Base-by-base conservation (phyloP, 78 protist genomes). In the Dictyostelium capitatum region DNA sequence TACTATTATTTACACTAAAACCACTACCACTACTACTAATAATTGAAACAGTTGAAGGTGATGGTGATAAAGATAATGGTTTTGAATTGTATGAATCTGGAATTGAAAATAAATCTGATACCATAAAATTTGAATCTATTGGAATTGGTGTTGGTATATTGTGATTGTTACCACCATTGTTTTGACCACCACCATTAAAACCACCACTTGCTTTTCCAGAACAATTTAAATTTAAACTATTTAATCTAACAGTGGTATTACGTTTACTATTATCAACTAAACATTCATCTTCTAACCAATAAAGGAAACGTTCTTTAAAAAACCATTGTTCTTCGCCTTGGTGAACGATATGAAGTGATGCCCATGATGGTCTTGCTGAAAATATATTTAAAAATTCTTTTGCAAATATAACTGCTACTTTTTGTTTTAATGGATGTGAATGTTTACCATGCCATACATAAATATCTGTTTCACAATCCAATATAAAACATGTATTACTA, bases 381-480 rank as follows among this genome's bases (percentile, higher is more conserved):
- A 87, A 87, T 0, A 87, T 87, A 47, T 87, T 77, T 28, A 87
- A 56, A 65, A 87, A 87, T 57, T 87, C 93, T 46, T 77, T 87
- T 19, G 93, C 93, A 77, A 87, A 87, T 6, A 87, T 87, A 12
- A 70, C 37, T 6, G 93, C 93, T 6, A 56, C 93, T 0, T 67
- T 51, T 65, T 87, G 93, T 54, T 87, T 80, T 4, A 87, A 50
- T 64, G 80, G 83, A 37, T 87, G 85, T 10, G 93, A 56, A 47
- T 77, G 15, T 74, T 78, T 74, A 28, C 93, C 93, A 51, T 77
- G 62, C 93, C 93, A 87, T 28, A 87, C 93, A 53, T 57, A 87
- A 5, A 87, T 59, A 64, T 87, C 93, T 14, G 93, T 87, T 65
- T 87, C 93, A 14, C 93, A 87, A 77, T 87, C 93, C 17, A 87